Conservation (phyloP, 768 basidiomycete species). For the Leccinum rimulosum region DNA sequence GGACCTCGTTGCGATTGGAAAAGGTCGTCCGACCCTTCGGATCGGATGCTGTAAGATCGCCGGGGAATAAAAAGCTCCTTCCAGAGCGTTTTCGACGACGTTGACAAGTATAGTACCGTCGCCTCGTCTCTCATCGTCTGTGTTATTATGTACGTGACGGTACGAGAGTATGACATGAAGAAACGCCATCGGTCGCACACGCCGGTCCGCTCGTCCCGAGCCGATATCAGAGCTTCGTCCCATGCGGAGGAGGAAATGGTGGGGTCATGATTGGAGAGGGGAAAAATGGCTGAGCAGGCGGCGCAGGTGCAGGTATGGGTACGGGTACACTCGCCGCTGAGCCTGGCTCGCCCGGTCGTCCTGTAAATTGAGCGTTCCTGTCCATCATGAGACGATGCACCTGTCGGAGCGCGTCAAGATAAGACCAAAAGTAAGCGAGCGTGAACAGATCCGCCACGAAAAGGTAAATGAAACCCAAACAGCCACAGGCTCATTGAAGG, state of each 20-base stretch:
- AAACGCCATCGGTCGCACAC: neutral
- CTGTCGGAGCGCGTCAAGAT: slow-evolving; percentile 31
- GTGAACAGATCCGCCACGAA: slow-evolving; percentile 8
- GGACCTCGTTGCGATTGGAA: slow-evolving; percentile 1
- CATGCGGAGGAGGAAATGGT: slow-evolving; percentile 28
- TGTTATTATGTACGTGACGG: slow-evolving; percentile 23
- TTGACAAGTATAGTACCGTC: neutral
- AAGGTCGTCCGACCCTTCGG: neutral
- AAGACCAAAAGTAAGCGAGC: slow-evolving; percentile 14
- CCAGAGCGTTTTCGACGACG: slow-evolving; percentile 6
- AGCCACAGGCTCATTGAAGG: neutral
- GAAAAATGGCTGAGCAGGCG: slow-evolving; percentile 23
- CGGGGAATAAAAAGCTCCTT: slow-evolving; percentile 3
- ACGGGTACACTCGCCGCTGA: slow-evolving; percentile 14
- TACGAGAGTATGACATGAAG: neutral
- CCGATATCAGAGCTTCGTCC: slow-evolving; percentile 28
- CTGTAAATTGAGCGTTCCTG: slow-evolving; percentile 57
- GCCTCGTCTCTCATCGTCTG: neutral
- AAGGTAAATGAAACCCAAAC: slow-evolving; percentile 10
- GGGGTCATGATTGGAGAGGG: slow-evolving; percentile 32
- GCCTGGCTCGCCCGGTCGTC: slow-evolving; percentile 34
- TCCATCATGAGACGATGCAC: slow-evolving; percentile 77
- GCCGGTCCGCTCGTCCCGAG: slow-evolving; percentile 1
- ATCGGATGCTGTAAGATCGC: neutral
- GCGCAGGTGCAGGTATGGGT: slow-evolving; percentile 21